Evolutionary conservation across 192 early-diverging fungal species (phyloP).

Genomic region (Podila verticillata): DNA sequence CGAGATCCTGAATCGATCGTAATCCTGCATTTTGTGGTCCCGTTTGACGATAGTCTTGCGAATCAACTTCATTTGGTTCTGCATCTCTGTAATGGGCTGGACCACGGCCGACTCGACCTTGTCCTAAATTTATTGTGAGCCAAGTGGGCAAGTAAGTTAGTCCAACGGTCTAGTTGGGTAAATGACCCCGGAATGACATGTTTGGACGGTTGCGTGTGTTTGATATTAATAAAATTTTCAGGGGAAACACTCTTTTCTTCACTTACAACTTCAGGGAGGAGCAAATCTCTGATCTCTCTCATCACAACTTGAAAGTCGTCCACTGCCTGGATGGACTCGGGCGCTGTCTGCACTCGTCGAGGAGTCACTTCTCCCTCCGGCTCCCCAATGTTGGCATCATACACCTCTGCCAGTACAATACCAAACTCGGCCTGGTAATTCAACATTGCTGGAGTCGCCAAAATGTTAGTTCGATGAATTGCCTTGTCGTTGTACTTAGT

Average conservation of each 20-base stretch:
- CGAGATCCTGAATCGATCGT: constrained; percentile 80
- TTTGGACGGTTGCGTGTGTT: no score
- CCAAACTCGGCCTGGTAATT: constrained; percentile 53
- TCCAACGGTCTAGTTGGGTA: constrained; percentile 43
- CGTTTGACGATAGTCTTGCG: constrained; percentile 90
- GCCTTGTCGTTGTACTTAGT: not conserved
- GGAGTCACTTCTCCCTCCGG: constrained; percentile 37
- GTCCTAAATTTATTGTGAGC: constrained; percentile 47
- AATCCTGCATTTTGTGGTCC: constrained; percentile 92
- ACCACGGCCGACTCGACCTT: constrained; percentile 82
- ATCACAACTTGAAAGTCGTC: constrained; percentile 46
- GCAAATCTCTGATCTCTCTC: constrained; percentile 48
- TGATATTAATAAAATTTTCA: not conserved
- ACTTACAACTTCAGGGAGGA: constrained; percentile 52
- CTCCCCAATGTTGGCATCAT: constrained; percentile 40
- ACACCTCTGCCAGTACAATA: constrained; percentile 47
- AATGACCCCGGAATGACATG: not conserved
- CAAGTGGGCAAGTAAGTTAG: not conserved
- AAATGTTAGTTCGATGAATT: not conserved
- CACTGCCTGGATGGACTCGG: constrained; percentile 45
- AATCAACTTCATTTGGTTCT: constrained; percentile 79
- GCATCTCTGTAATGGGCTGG: constrained; percentile 77
- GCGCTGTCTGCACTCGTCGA: constrained; percentile 46
- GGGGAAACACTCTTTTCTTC: not conserved
- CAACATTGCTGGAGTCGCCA: constrained; percentile 24